Percentiles rank a stretch among this genome's conserved stretches.
phyloP scores from a whole-genome alignment of 106 monocot genomes.

The Acanthochlamys bracteata region DNA sequence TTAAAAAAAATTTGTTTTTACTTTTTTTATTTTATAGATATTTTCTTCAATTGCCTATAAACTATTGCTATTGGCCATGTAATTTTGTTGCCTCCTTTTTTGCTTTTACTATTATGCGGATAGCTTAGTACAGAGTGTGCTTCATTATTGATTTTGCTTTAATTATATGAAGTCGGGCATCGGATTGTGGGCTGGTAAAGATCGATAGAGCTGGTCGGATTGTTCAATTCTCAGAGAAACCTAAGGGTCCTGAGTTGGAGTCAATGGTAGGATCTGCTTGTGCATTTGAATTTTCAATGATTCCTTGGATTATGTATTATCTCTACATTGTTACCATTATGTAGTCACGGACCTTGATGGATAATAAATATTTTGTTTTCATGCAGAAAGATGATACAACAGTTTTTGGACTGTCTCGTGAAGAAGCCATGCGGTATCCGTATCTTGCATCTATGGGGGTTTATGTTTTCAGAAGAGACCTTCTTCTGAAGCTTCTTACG shows the following conservation, averaged over 20 bases:
- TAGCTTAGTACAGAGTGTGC: no score
- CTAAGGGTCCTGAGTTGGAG: conserved; percentile 57
- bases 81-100: no score
- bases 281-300: neutral
- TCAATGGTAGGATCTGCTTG: conserved; percentile 52
- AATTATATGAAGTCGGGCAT: conserved; percentile 55
- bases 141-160: no score
- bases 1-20: no score
- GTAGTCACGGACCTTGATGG: neutral
- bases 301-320: neutral
- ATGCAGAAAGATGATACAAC: conserved; percentile 60
- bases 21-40: no score
- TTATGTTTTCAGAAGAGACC: conserved; percentile 69
- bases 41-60: no score
- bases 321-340: neutral
- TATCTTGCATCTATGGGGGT: conserved; percentile 96
- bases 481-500: conserved; percentile 76
- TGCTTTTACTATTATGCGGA: no score
- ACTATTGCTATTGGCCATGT: no score
- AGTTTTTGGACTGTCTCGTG: conserved; percentile 40
- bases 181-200: conserved; percentile 86
- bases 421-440: conserved; percentile 46
- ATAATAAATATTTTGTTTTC: neutral
- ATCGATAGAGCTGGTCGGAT: conserved; percentile 64
- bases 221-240: conserved; percentile 81